Percentiles rank a stretch among this genome's conserved stretches.
These are phyloP conservation scores for Cercospora sp. DNA, from an alignment of 2,329 filamentous ascomycete species.

Conservation along the genomic window DNA sequence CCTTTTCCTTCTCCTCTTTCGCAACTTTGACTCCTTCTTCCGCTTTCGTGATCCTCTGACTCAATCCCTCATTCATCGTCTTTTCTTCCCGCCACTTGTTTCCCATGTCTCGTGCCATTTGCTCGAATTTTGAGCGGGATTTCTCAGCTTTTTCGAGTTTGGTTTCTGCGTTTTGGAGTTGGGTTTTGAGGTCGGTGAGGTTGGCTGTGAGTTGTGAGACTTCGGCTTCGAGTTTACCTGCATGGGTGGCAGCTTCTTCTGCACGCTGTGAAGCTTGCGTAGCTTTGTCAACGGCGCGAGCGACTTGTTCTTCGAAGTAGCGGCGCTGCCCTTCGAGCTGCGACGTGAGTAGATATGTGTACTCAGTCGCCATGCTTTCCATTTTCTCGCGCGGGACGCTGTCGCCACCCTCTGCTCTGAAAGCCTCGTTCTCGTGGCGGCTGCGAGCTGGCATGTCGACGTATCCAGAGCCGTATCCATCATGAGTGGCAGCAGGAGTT, in stretches of 20 bases:
- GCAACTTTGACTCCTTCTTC: conserved; percentile 59
- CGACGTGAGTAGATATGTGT: conserved; percentile 87
- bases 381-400: conserved; percentile 71
- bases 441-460: conserved; percentile 73
- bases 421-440: conserved; percentile 42
- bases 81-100: conserved; percentile 85
- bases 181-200: conserved; percentile 54
- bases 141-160: conserved; percentile 68
- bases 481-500: conserved; percentile 17
- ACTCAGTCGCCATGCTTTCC: conserved; percentile 84
- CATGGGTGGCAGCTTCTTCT: conserved; percentile 57
- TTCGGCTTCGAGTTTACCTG: conserved; percentile 53
- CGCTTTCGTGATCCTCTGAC: conserved; percentile 76
- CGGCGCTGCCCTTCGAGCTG: conserved; percentile 90
- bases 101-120: conserved; percentile 72
- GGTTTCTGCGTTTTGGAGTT: conserved; percentile 68
- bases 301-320: conserved; percentile 92
- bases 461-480: conserved; percentile 65
- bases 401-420: conserved; percentile 55
- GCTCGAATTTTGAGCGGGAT: conserved; percentile 70
- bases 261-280: conserved; percentile 69
- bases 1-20: conserved; percentile 47
- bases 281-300: conserved; percentile 87
- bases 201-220: conserved; percentile 57
- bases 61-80: conserved; percentile 74